These are phyloP conservation scores for Cucumis cinereus DNA, from an alignment of 306 rosid species.

Conservation along the genomic window DNA sequence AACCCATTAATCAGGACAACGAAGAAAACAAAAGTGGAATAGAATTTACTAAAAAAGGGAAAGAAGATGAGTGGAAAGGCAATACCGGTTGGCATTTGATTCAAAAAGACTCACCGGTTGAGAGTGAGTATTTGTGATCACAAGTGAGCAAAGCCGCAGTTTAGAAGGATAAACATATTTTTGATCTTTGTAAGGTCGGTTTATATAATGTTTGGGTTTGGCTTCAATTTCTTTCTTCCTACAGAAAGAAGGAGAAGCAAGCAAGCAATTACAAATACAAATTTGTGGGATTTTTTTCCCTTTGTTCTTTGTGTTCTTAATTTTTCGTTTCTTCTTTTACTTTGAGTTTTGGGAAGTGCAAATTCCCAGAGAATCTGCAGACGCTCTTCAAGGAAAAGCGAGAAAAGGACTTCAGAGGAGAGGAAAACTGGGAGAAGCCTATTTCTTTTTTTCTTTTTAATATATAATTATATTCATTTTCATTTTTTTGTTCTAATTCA, in stretches of 20 bases:
- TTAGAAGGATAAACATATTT: constrained; percentile 14
- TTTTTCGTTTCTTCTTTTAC: neutral
- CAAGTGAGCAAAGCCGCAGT: constrained; percentile 27
- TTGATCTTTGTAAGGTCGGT: constrained; percentile 35
- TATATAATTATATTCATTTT: neutral
- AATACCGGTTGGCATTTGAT: constrained; percentile 13
- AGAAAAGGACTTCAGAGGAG: constrained; percentile 3
- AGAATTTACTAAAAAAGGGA: neutral
- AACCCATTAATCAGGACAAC: constrained; percentile 12
- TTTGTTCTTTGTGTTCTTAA: neutral
- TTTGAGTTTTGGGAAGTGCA: constrained; percentile 24
- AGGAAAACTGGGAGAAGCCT: neutral
- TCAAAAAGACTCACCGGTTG: constrained; percentile 24
- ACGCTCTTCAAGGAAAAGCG: constrained; percentile 12
- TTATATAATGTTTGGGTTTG: constrained; percentile 8
- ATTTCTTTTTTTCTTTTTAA: neutral
- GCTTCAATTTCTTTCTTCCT: constrained; percentile 8
- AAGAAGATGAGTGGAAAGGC: neutral
- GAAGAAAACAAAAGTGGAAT: constrained; percentile 24
- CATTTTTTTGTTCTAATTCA: neutral
- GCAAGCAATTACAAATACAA: neutral
- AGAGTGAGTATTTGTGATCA: constrained; percentile 12
- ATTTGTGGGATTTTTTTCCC: constrained; percentile 17
- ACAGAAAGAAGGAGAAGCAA: neutral
- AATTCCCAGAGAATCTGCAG: constrained; percentile 45